A percentile compares a stretch with the other conserved stretches of the same genome.
Conservation (phyloP, 352 stramenopile genomes). For the Phytopythium sindhum region DNA sequence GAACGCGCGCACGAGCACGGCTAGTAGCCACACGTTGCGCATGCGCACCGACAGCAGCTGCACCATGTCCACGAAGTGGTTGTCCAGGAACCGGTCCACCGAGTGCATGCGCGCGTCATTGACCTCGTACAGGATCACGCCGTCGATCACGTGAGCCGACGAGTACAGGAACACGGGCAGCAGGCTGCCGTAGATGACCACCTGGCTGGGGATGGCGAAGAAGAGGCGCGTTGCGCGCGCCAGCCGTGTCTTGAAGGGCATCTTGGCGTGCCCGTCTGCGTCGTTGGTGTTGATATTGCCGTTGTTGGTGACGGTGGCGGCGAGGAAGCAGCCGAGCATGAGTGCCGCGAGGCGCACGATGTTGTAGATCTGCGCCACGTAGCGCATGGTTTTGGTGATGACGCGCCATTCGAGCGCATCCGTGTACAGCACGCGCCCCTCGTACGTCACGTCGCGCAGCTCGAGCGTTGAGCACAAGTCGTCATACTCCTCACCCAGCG, state of each 20-base stretch:
- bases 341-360: conserved; percentile 32
- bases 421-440: conserved; percentile 47
- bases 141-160: conserved; percentile 46
- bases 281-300: neutral
- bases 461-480: conserved; percentile 22
- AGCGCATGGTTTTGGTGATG: conserved; percentile 40
- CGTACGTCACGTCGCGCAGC: conserved; percentile 42
- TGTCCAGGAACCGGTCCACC: conserved; percentile 21
- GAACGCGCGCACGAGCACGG: conserved; percentile 35
- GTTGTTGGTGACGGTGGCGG: conserved; percentile 8
- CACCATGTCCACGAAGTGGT: conserved; percentile 33
- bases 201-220: conserved; percentile 44
- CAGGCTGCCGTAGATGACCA: conserved; percentile 53
- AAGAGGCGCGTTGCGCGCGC: conserved; percentile 28
- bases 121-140: conserved; percentile 47
- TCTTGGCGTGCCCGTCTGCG: neutral
- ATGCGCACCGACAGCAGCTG: conserved; percentile 42
- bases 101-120: conserved; percentile 37
- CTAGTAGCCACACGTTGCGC: conserved; percentile 47
- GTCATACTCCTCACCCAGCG: conserved; percentile 1
- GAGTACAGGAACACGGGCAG: conserved; percentile 44
- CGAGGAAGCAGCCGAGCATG: conserved; percentile 25
- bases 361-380: conserved; percentile 44
- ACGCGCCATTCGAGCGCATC: conserved; percentile 52
- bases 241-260: conserved; percentile 6